phyloP scores from a whole-genome alignment of 164 flowering plant genomes.

The Santalum album region DNA sequence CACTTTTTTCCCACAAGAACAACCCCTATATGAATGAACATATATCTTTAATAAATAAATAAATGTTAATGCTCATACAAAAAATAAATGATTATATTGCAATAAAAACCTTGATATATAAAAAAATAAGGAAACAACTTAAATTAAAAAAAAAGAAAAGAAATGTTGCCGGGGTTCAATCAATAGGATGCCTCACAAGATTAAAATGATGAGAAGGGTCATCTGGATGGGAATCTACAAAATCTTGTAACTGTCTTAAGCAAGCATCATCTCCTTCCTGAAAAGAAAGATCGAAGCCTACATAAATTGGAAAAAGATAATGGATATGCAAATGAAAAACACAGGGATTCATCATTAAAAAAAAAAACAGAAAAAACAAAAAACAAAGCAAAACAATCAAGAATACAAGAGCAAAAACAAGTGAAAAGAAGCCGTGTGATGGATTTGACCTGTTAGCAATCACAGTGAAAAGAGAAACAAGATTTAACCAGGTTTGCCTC shows the following conservation, averaged over 20 bases:
- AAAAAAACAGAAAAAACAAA: too few species aligned
- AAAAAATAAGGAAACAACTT: background rate
- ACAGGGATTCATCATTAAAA: too few species aligned
- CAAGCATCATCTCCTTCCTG: background rate
- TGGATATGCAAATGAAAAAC: too few species aligned
- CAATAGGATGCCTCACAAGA: conserved; percentile 26
- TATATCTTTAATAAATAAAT: background rate
- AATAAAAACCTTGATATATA: background rate
- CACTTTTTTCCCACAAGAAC: conserved; percentile 51
- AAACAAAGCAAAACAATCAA: too few species aligned
- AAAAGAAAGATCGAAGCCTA: too few species aligned
- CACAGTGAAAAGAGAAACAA: too few species aligned
- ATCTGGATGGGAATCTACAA: conserved; percentile 36
- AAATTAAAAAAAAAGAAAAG: background rate
- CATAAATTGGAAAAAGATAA: too few species aligned
- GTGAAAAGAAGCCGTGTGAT: too few species aligned
- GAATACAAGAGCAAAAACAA: too few species aligned
- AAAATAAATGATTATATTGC: background rate
- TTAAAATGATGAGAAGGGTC: conserved; percentile 48
- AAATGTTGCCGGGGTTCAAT: background rate
- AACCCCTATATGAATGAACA: conserved; percentile 32
- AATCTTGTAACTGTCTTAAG: conserved; percentile 23
- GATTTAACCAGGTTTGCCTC: too few species aligned
- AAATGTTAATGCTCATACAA: background rate
- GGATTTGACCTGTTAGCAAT: too few species aligned